A percentile compares a stretch with the other conserved stretches of the same genome.
Evolutionary conservation across 2,329 filamentous ascomycete species (phyloP).

Genomic region (Acarospora socialis): DNA sequence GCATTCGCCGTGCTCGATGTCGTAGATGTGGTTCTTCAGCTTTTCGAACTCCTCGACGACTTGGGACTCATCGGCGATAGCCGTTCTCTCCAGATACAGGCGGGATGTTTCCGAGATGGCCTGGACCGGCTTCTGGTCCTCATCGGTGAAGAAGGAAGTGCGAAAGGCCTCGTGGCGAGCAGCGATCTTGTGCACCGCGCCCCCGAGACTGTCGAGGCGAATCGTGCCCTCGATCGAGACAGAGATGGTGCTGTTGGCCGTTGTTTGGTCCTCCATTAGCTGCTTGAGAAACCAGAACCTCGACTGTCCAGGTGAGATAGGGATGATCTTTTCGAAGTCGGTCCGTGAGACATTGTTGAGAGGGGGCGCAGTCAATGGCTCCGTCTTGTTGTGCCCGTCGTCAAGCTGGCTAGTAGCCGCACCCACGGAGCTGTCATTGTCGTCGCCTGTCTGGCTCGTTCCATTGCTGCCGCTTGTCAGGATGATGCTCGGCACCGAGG

Average conservation of each 20-base stretch:
- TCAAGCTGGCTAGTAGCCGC: too few relatives aligned
- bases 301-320: constrained; percentile 8
- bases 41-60: constrained; percentile 8
- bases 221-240: constrained; percentile 15
- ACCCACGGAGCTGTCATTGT: too few relatives aligned
- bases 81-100: constrained; percentile 4
- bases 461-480: too few relatives aligned
- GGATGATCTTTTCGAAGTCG: constrained; percentile 4
- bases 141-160: constrained; percentile 16
- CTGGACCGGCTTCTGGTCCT: constrained; percentile 5
- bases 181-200: constrained; percentile 13
- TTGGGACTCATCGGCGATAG: constrained; percentile 2
- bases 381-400: too few relatives aligned
- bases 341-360: too few relatives aligned
- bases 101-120: constrained; percentile 3
- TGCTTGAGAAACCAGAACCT: constrained; percentile 17
- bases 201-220: constrained; percentile 9
- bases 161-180: constrained; percentile 17
- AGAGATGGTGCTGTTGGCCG: constrained; percentile 15
- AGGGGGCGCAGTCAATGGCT: too few relatives aligned
- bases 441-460: too few relatives aligned
- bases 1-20: constrained; percentile 16
- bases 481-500: too few relatives aligned
- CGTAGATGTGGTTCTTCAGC: constrained; percentile 13
- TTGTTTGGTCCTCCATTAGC: constrained; percentile 16